phyloP scores from a whole-genome alignment of 176 grass and related monocot species.

The Carex parvula region DNA sequence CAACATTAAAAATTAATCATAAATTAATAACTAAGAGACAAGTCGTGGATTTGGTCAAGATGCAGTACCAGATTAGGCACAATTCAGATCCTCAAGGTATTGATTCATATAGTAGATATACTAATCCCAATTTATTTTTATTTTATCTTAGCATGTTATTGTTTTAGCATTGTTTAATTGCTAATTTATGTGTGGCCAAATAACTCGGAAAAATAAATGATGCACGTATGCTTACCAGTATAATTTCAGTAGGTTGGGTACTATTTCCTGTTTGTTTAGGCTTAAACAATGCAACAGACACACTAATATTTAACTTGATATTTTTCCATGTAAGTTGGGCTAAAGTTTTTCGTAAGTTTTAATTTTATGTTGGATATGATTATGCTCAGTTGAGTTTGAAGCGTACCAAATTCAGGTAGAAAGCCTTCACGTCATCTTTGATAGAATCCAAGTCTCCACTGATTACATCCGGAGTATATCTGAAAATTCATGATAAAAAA shows the following conservation, averaged over 20 bases:
- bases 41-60: not conserved
- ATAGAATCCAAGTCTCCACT: constrained; percentile 98
- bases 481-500: constrained; percentile 11
- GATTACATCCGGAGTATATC: constrained; percentile 51
- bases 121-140: not conserved
- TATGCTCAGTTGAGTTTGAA: not conserved
- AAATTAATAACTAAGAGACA: not conserved
- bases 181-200: not conserved
- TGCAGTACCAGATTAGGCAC: not conserved
- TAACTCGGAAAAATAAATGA: not conserved
- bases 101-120: not conserved
- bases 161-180: not conserved
- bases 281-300: not conserved
- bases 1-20: not conserved
- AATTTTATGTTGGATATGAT: not conserved
- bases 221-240: not conserved
- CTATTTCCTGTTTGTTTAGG: not conserved
- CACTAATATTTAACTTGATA: not conserved
- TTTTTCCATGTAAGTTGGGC: not conserved
- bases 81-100: not conserved
- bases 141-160: not conserved
- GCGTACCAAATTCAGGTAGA: constrained; percentile 80
- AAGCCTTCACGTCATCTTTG: constrained; percentile 79
- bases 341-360: not conserved
- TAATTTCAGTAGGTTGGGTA: not conserved